phyloP scores from a whole-genome alignment of 441 rosid species.

The Manihot esculenta region DNA sequence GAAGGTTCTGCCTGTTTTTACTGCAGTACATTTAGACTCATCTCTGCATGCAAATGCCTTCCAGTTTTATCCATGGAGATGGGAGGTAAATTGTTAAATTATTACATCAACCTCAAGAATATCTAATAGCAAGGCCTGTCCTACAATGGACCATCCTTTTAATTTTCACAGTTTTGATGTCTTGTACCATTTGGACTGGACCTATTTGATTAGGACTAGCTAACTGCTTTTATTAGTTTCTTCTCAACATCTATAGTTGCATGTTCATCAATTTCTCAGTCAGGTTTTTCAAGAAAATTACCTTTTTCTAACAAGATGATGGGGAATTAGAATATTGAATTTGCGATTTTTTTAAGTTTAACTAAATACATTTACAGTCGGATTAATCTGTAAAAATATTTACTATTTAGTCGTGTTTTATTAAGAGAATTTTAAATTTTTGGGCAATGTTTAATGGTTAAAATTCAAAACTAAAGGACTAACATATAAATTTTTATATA shows the following conservation, averaged over 20 bases:
- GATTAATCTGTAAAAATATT: no score
- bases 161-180: not conserved
- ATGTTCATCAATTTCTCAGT: no score
- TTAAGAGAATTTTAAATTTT: no score
- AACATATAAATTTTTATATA: no score
- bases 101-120: not conserved
- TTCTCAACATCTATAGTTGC: conserved; percentile 1
- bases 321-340: no score
- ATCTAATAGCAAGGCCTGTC: not conserved
- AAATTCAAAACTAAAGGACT: no score
- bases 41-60: conserved; percentile 40
- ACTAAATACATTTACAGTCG: no score
- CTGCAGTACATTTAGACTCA: conserved; percentile 56
- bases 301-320: no score
- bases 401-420: no score
- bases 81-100: conserved; percentile 49
- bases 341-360: no score
- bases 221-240: conserved; percentile 7
- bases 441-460: no score
- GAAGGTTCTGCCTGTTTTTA: conserved; percentile 61
- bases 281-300: not conserved
- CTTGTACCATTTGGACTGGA: conserved; percentile 10
- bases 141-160: conserved; percentile 12
- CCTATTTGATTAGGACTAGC: conserved; percentile 21
- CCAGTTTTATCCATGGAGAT: conserved; percentile 63